Evolutionary conservation across 2,329 filamentous ascomycete genomes (phyloP), one percentile per base, ranked within the genome.

Genomic region (Penicillium brasilianum): DNA sequence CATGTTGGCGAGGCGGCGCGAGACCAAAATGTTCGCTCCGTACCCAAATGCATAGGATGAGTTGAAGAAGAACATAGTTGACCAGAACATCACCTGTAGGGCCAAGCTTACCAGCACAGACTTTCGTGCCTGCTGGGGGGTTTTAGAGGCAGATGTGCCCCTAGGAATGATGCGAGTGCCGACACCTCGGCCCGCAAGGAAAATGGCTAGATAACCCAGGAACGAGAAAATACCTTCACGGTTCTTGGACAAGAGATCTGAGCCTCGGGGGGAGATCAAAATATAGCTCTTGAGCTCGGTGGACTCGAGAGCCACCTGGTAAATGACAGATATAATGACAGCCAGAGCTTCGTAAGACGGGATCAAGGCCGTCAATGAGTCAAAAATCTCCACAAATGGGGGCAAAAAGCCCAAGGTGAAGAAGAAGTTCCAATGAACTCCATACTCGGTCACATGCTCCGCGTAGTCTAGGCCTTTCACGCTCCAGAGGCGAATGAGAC

Each of bases 371-470:
- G 94, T 85, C 0, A 88, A 80, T 0, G 90, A 85, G 74, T 96
- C 91, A 62, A 94, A 91, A 0, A 95, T 76, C 30, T 94, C 93
- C 55, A 96, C 88, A 71, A 96, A 96, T 0, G 93, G 93, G 0
- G 94, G 92, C 25, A 99, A 80, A 51, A 97, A 85, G 6, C 88
- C 93, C 10, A 99, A 83, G 0, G 95, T 99, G 79, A 98, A 98
- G 84, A 99, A 99, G 78, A 99, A 99, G 77, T 99, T 99, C 95
- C 95, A 99, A 77, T 99, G 95, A 10, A 99, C 92, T 46, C 95
- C 95, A 73, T 99, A 99, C 75, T 99, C 95, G 14, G 92, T 93
- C 60, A 97, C 92, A 80, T 99, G 95, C 76, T 99, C 95, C 3
- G 93, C 93, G 74, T 99, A 99, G 74, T 98, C 93, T 32, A 97